Evolutionary conservation across 768 basidiomycete species (phyloP).

Genomic region (Mycena alexandri): DNA sequence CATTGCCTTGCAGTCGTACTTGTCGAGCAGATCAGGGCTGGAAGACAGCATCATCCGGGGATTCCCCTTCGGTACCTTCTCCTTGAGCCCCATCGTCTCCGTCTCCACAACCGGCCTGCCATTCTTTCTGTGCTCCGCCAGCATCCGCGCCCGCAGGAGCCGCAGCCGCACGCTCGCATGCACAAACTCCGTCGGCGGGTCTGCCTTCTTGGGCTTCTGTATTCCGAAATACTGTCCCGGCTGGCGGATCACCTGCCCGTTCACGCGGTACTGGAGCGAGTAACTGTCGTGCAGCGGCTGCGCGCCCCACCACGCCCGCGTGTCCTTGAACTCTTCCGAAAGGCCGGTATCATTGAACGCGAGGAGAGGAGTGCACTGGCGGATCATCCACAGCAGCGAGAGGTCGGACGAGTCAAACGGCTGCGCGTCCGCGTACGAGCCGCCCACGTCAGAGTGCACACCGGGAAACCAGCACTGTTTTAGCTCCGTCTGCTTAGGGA

Average conservation of each 20-base stretch:
- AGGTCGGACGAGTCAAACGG: slow-evolving; percentile 30
- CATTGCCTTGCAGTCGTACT: slow-evolving; percentile 7
- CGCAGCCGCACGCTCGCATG: slow-evolving; percentile 10
- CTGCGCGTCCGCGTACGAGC: slow-evolving; percentile 32
- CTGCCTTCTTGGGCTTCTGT: neutral
- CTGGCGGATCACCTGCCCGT: neutral
- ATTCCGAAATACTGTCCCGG: slow-evolving; percentile 10
- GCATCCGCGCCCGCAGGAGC: slow-evolving; percentile 4
- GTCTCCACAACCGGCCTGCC: slow-evolving; percentile 1
- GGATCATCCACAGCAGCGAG: slow-evolving; percentile 41
- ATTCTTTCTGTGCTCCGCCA: neutral
- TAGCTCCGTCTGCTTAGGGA: slow-evolving; percentile 16
- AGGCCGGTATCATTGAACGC: slow-evolving; percentile 11
- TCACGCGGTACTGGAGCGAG: neutral
- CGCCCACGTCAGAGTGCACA: slow-evolving; percentile 39
- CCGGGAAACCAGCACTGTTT: slow-evolving; percentile 45
- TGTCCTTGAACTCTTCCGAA: neutral
- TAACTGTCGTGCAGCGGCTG: slow-evolving; percentile 9
- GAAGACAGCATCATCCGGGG: neutral
- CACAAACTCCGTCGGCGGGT: neutral
- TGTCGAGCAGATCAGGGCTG: too few relatives aligned
- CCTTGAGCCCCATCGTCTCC: neutral
- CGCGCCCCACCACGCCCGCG: slow-evolving; percentile 1
- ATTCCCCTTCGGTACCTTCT: neutral
- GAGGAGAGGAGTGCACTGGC: slow-evolving; percentile 20